These are phyloP conservation scores for Aquilaria agallochum DNA, from an alignment of 441 rosid species.

Conservation along the genomic window DNA sequence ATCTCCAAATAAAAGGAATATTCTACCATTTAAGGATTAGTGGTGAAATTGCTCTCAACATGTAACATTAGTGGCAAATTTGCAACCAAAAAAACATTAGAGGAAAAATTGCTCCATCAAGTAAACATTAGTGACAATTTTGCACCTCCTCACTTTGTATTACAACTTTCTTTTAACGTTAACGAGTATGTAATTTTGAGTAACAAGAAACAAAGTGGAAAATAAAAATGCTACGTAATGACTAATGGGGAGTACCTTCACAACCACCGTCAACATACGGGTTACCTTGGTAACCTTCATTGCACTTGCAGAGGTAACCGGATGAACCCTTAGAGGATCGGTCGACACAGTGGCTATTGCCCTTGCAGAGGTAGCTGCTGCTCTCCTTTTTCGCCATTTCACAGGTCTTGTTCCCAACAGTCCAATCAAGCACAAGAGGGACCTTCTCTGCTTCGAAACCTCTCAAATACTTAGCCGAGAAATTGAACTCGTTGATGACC, in stretches of 20 bases:
- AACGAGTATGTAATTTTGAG: too few relatives aligned
- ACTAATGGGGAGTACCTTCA: slow-evolving; percentile 13
- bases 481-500: slow-evolving; percentile 16
- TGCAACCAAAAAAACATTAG: too few relatives aligned
- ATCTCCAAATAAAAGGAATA: too few relatives aligned
- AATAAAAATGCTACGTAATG: too few relatives aligned
- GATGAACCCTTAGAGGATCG: neutral
- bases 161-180: too few relatives aligned
- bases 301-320: slow-evolving; percentile 29
- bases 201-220: too few relatives aligned
- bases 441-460: neutral
- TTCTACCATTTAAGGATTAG: too few relatives aligned
- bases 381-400: slow-evolving; percentile 10
- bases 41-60: too few relatives aligned
- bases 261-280: slow-evolving; percentile 29
- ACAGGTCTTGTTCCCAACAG: slow-evolving; percentile 18
- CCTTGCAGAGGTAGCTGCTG: slow-evolving; percentile 13
- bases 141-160: too few relatives aligned
- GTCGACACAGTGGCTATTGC: slow-evolving; percentile 11
- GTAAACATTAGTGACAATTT: too few relatives aligned
- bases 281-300: slow-evolving; percentile 23
- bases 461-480: slow-evolving; percentile 7
- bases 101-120: too few relatives aligned
- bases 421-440: slow-evolving; percentile 30
- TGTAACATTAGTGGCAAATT: too few relatives aligned